Conservation (phyloP, 2,329 filamentous ascomycete genomes). For the Ascochyta rabiei region DNA sequence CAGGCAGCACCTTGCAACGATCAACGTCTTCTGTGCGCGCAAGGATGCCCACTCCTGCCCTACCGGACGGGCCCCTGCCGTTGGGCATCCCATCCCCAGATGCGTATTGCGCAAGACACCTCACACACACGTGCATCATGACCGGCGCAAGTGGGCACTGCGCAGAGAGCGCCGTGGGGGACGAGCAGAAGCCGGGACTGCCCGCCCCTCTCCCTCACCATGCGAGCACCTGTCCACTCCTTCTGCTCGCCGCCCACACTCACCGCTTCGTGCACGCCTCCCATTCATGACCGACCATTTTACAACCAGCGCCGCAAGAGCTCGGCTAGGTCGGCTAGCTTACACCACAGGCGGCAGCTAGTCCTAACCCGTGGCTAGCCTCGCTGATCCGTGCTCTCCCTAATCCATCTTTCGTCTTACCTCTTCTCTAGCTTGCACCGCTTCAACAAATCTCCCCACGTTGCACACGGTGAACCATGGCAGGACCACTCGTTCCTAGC, state of each 20-base stretch:
- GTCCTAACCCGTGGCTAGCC: slow-evolving; percentile 2
- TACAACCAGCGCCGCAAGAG: slow-evolving; percentile 13
- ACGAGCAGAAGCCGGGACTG: slow-evolving; percentile 33
- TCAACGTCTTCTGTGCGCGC: slow-evolving; percentile 15
- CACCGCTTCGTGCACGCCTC: slow-evolving; percentile 26
- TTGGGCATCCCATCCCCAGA: slow-evolving; percentile 16
- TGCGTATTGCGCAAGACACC: slow-evolving; percentile 21
- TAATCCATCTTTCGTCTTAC: neutral
- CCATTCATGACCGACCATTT: slow-evolving; percentile 1
- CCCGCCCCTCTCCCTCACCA: slow-evolving; percentile 22
- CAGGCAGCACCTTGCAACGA: slow-evolving; percentile 12
- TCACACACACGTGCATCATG: slow-evolving; percentile 6
- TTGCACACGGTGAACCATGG: slow-evolving; percentile 25
- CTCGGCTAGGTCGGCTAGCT: slow-evolving; percentile 13
- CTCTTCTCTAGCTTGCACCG: slow-evolving; percentile 14
- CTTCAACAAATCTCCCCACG: slow-evolving; percentile 19
- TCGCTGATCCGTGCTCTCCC: slow-evolving; percentile 20
- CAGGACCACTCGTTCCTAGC: slow-evolving; percentile 26
- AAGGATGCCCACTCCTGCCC: slow-evolving; percentile 9
- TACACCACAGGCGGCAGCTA: slow-evolving; percentile 9
- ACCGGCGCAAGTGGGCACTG: slow-evolving; percentile 6
- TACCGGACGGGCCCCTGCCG: slow-evolving; percentile 1
- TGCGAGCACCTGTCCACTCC: slow-evolving; percentile 13
- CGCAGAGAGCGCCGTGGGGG: neutral
- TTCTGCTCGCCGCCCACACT: slow-evolving; percentile 13